Conservation (phyloP, 192 early-diverging fungal genomes). For the Mortierella hygrophila region DNA sequence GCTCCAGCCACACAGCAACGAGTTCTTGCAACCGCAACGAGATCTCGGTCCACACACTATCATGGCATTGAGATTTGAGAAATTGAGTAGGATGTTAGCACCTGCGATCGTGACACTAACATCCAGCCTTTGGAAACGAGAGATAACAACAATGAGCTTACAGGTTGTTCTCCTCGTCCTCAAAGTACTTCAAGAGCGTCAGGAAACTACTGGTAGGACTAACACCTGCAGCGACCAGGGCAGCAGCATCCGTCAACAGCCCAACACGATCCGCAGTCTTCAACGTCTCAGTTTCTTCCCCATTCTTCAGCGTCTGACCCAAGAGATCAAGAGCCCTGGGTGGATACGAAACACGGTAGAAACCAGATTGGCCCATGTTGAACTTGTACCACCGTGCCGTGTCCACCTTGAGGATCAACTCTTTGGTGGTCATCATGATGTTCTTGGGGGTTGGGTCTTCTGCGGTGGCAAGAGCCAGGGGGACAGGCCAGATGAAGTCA, state of each 20-base stretch:
- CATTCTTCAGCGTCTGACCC: slow-evolving; percentile 63
- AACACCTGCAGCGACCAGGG: slow-evolving; percentile 82
- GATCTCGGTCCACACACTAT: slow-evolving; percentile 72
- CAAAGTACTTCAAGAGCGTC: slow-evolving; percentile 79
- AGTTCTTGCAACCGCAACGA: slow-evolving; percentile 62
- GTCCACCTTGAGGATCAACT: slow-evolving; percentile 62
- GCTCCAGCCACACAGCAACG: slow-evolving; percentile 68
- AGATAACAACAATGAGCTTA: slow-evolving; percentile 23
- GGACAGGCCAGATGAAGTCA: slow-evolving; percentile 79
- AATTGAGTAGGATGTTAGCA: not conserved
- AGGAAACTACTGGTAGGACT: slow-evolving; percentile 79
- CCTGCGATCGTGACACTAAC: not conserved
- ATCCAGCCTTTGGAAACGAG: too few species aligned
- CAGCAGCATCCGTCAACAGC: slow-evolving; percentile 85
- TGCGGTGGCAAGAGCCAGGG: slow-evolving; percentile 60
- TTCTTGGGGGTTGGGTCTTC: slow-evolving; percentile 65
- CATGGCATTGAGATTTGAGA: not conserved
- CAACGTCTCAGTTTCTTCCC: slow-evolving; percentile 66
- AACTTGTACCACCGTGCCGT: slow-evolving; percentile 84
- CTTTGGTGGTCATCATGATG: slow-evolving; percentile 64
- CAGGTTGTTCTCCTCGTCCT: slow-evolving; percentile 85
- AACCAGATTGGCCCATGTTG: slow-evolving; percentile 82
- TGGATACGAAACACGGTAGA: slow-evolving; percentile 90
- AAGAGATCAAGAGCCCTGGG: slow-evolving; percentile 63
- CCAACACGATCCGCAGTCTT: slow-evolving; percentile 76